A percentile compares a stretch with the other conserved stretches of the same genome.
These are phyloP conservation scores for Saccharomyces hybrid DNA, from an alignment of 1,139 yeast genomes.

Conservation along the genomic window DNA sequence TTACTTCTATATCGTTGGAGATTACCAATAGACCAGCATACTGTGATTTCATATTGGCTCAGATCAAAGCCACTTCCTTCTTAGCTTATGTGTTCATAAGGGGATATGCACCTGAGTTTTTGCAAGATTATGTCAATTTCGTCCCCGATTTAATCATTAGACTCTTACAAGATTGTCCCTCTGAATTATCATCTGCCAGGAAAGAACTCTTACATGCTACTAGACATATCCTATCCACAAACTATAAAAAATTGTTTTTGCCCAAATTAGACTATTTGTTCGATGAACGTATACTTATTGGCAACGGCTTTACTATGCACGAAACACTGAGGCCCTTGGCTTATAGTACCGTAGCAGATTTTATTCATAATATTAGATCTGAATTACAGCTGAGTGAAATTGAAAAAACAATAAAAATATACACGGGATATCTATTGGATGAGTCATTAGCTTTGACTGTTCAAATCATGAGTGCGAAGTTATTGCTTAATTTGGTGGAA, in stretches of 20 bases:
- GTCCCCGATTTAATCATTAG: constrained; percentile 86
- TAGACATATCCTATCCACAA: constrained; percentile 85
- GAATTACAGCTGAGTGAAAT: constrained; percentile 79
- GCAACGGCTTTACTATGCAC: constrained; percentile 85
- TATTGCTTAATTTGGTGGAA: constrained; percentile 80
- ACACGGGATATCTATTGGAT: constrained; percentile 75
- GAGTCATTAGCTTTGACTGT: constrained; percentile 79
- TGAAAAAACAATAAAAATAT: constrained; percentile 79
- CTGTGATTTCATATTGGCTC: constrained; percentile 89
- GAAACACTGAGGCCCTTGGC: constrained; percentile 87
- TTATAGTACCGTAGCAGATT: constrained; percentile 91
- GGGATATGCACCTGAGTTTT: constrained; percentile 62
- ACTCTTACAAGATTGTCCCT: constrained; percentile 88
- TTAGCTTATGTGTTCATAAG: constrained; percentile 86
- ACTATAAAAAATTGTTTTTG: constrained; percentile 71
- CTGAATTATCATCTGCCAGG: constrained; percentile 87
- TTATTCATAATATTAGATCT: constrained; percentile 83
- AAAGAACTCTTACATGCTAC: constrained; percentile 92
- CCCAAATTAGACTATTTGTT: constrained; percentile 80
- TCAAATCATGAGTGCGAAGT: constrained; percentile 94
- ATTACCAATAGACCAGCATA: constrained; percentile 72
- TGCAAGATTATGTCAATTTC: constrained; percentile 56
- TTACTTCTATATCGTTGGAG: constrained; percentile 53
- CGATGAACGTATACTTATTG: constrained; percentile 81
- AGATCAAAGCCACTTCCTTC: constrained; percentile 93